Evolutionary conservation across 2,329 filamentous ascomycete species (phyloP).

Genomic region (Trichoderma guizhouense): DNA sequence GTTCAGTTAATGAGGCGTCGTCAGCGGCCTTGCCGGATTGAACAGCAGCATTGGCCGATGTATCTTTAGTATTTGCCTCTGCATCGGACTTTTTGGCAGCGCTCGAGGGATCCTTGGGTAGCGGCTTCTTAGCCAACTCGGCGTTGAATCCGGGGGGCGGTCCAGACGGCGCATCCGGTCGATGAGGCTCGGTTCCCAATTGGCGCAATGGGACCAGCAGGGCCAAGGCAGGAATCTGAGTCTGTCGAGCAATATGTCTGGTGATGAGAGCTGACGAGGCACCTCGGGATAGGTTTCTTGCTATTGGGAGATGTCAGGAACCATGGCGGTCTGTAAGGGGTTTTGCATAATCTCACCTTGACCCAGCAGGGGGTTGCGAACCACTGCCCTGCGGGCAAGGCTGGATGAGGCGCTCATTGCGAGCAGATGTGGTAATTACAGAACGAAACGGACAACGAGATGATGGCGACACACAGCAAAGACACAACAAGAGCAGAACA

Average conservation of each 20-base stretch:
- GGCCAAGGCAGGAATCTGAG: conserved; percentile 50
- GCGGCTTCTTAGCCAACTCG: conserved; percentile 83
- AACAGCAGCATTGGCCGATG: conserved; percentile 26
- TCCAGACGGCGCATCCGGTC: conserved; percentile 50
- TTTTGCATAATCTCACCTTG: conserved; percentile 38
- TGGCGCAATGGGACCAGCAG: conserved; percentile 55
- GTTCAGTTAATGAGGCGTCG: conserved; percentile 53
- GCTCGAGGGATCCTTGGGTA: conserved; percentile 53
- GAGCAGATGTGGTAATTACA: conserved; percentile 8
- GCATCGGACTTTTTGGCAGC: conserved; percentile 32
- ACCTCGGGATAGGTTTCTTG: conserved; percentile 46
- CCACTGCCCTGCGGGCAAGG: conserved; percentile 53
- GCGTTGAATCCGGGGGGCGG: conserved; percentile 89
- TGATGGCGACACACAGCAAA: not conserved
- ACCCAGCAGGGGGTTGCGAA: conserved; percentile 51
- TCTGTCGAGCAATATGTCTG: conserved; percentile 45
- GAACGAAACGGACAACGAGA: not conserved
- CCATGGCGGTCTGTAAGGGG: conserved; percentile 8
- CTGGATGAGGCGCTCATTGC: conserved; percentile 55
- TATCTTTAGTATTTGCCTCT: conserved; percentile 26
- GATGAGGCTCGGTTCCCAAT: conserved; percentile 59
- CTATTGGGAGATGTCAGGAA: conserved; percentile 28
- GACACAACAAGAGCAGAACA: not conserved
- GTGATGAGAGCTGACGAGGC: conserved; percentile 46
- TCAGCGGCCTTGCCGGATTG: conserved; percentile 38